These are phyloP conservation scores for Stemphylium vesicarium DNA, from an alignment of 2,329 filamentous ascomycete species.

Conservation along the genomic window DNA sequence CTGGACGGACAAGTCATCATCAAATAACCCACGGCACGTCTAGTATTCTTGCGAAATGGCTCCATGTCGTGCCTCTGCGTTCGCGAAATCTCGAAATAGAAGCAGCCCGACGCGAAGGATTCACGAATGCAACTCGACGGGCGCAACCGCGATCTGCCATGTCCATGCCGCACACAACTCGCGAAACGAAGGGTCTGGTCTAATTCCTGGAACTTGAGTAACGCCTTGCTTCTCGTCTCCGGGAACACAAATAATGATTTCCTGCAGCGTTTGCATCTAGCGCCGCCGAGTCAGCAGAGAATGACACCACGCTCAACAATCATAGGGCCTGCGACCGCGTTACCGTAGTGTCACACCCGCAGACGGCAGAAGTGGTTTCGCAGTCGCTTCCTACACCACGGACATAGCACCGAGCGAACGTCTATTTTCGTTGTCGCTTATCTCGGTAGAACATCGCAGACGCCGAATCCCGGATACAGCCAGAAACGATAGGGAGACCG, in stretches of 20 bases:
- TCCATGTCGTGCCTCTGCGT: background rate
- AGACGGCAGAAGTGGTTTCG: background rate
- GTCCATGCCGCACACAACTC: background rate
- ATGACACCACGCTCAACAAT: background rate
- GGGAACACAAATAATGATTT: background rate
- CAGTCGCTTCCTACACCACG: background rate
- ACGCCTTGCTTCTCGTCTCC: background rate
- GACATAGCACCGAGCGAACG: background rate
- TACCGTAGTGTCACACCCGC: background rate
- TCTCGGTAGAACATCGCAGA: background rate
- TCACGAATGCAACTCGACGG: background rate
- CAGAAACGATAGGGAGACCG: background rate
- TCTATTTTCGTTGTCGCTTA: background rate
- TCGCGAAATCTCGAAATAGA: background rate
- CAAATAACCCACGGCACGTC: background rate
- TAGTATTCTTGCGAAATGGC: too few species aligned
- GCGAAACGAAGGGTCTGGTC: background rate
- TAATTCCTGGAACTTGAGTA: background rate
- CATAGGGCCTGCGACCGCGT: background rate
- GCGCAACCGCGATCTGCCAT: background rate
- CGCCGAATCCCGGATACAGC: background rate
- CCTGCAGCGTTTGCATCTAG: background rate
- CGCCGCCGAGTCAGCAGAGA: background rate
- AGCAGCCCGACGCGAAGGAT: background rate
- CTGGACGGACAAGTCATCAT: too few species aligned